phyloP scores from a whole-genome alignment of 805 yeast species.

The Isabelozyma heimii region DNA sequence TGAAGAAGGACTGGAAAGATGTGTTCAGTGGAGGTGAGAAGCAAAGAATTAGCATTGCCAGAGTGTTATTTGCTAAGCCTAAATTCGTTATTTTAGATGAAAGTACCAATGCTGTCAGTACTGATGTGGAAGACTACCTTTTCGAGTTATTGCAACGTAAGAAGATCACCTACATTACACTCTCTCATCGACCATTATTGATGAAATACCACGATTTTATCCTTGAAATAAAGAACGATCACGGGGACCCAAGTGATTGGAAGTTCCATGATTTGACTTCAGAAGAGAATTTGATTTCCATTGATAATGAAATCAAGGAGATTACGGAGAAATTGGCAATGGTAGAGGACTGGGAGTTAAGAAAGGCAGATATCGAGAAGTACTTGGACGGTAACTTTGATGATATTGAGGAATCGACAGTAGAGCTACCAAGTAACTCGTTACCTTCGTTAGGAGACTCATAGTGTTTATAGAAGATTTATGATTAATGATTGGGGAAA shows the following conservation, averaged over 20 bases:
- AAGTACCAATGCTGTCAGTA: conserved; percentile 89
- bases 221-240: conserved; percentile 58
- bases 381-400: conserved; percentile 45
- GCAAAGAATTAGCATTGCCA: conserved; percentile 85
- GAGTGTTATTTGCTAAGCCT: conserved; percentile 78
- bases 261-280: conserved; percentile 60
- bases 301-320: conserved; percentile 73
- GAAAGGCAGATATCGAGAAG: conserved; percentile 57
- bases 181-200: conserved; percentile 79
- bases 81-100: conserved; percentile 84
- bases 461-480: neutral
- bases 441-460: conserved; percentile 1
- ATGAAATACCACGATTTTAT: conserved; percentile 81
- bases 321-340: conserved; percentile 59
- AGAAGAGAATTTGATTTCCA: conserved; percentile 61
- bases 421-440: conserved; percentile 1
- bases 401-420: conserved; percentile 8
- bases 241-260: conserved; percentile 48
- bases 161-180: conserved; percentile 74
- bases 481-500: neutral
- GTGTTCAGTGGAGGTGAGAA: conserved; percentile 96
- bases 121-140: conserved; percentile 83
- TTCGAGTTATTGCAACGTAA: conserved; percentile 72
- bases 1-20: conserved; percentile 75
- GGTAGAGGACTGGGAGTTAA: conserved; percentile 55